Evolutionary conservation across 345 rosid species (phyloP).

Genomic region (Turnera subulata): DNA sequence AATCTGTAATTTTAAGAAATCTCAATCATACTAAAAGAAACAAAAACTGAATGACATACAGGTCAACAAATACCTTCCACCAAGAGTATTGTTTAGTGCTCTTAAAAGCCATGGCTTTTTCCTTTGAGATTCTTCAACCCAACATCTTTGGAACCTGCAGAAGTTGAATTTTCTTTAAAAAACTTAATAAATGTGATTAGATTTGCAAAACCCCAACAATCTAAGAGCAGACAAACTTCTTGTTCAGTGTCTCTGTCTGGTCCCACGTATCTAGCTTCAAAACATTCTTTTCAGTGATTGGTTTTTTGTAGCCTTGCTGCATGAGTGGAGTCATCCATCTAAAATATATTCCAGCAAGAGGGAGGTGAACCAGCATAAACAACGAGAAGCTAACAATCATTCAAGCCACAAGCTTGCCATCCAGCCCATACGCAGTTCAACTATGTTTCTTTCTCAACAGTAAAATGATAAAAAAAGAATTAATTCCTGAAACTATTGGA

Average conservation of each 20-base stretch:
- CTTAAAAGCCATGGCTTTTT: conserved; percentile 86
- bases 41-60: not conserved
- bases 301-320: conserved; percentile 75
- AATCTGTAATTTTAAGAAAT: too few relatives aligned
- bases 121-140: conserved; percentile 72
- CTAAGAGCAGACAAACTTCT: conserved; percentile 17
- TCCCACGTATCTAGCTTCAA: conserved; percentile 97
- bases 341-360: conserved; percentile 29
- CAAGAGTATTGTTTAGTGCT: conserved; percentile 71
- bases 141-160: conserved; percentile 70
- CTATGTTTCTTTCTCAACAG: not conserved
- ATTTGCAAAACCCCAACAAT: not conserved
- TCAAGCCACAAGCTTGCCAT: not conserved
- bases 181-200: not conserved
- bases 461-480: not conserved
- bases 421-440: not conserved
- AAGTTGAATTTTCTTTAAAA: not conserved
- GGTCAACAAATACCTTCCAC: conserved; percentile 55
- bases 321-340: conserved; percentile 90
- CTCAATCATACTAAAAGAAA: not conserved
- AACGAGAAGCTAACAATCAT: not conserved
- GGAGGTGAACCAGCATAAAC: not conserved
- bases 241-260: conserved; percentile 67
- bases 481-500: not conserved
- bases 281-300: conserved; percentile 86